Evolutionary conservation across 129 eudicot species (phyloP).

Genomic region (Pseudognaphalium luteoalbum): DNA sequence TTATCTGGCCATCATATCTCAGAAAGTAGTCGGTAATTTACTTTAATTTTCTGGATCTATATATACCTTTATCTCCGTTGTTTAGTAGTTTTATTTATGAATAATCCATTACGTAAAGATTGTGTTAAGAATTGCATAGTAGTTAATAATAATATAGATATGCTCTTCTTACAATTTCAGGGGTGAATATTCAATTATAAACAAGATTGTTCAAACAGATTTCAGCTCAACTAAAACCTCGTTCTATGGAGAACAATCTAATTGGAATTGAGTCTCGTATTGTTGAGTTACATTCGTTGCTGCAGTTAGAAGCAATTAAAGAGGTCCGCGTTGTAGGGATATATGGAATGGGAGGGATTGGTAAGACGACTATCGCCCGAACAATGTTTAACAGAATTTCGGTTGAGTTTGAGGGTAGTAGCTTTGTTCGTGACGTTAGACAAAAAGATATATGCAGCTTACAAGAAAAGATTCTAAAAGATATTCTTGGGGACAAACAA

Average conservation of each 20-base stretch:
- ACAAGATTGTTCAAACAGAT: no score
- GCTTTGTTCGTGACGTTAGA: neutral
- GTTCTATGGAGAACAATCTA: no score
- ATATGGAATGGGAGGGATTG: conserved; percentile 7
- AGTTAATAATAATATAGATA: no score
- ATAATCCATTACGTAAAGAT: no score
- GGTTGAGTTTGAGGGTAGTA: neutral
- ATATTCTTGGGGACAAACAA: neutral
- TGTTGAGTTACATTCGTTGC: neutral
- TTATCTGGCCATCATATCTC: conserved; percentile 13
- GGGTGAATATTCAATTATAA: no score
- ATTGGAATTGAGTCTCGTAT: neutral
- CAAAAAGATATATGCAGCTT: neutral
- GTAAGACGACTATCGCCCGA: neutral
- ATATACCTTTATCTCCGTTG: no score
- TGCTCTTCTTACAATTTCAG: no score
- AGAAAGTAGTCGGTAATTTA: neutral
- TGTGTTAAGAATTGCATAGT: no score
- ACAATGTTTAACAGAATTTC: neutral
- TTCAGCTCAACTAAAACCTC: no score
- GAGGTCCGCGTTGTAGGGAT: neutral
- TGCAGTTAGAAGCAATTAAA: neutral
- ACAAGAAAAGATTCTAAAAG: neutral
- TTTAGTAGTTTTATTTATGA: no score
- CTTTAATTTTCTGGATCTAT: no score